phyloP scores from a whole-genome alignment of 2,329 filamentous ascomycete genomes.

The Nothophoma quercina region DNA sequence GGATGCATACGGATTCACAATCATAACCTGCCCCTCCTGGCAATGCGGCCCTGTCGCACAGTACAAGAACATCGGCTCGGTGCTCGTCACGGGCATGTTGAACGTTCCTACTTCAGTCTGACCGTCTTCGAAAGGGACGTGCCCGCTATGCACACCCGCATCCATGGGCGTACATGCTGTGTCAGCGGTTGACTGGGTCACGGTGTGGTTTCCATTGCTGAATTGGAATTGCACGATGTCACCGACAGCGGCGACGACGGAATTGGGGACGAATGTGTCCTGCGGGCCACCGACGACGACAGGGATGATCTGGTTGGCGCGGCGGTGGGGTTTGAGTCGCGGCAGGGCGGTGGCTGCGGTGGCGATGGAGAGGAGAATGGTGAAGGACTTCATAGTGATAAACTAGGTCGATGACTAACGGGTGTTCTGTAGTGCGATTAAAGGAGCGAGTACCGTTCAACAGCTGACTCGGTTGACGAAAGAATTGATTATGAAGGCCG shows the following conservation, averaged over 20 bases:
- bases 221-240: conserved; percentile 45
- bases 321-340: conserved; percentile 27
- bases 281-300: conserved; percentile 43
- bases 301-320: conserved; percentile 35
- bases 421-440: conserved; percentile 5
- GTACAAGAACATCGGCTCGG: conserved; percentile 42
- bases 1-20: conserved; percentile 33
- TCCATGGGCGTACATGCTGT: conserved; percentile 37
- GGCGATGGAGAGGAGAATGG: conserved; percentile 21
- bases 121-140: conserved; percentile 40
- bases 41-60: conserved; percentile 44
- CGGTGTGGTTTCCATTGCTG: conserved; percentile 44
- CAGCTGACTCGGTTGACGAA: conserved; percentile 23
- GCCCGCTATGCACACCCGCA: conserved; percentile 39
- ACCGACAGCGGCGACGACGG: conserved; percentile 35
- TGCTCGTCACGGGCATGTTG: conserved; percentile 39
- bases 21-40: conserved; percentile 40
- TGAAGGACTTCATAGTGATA: conserved; percentile 25
- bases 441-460: conserved; percentile 34
- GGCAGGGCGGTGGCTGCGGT: conserved; percentile 27
- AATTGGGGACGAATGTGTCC: conserved; percentile 40
- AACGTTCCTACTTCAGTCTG: conserved; percentile 43
- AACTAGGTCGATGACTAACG: conserved; percentile 3
- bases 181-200: conserved; percentile 37
- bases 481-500: conserved; percentile 27